These are phyloP conservation scores for Neurospora sp. DNA, from an alignment of 495 filamentous ascomycete genomes.

Conservation along the genomic window DNA sequence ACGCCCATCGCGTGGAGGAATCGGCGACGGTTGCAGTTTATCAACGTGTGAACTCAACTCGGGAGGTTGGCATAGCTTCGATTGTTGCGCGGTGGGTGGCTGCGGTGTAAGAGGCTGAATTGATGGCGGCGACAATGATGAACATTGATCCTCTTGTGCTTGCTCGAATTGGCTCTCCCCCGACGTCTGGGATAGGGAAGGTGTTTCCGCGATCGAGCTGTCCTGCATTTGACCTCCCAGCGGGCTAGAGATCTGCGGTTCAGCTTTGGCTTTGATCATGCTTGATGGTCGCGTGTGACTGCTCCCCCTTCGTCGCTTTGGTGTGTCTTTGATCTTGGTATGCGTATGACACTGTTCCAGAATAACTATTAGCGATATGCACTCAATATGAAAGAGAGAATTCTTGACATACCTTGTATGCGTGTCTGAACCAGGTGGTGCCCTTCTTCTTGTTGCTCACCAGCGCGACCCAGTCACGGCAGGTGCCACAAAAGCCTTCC, in stretches of 20 bases:
- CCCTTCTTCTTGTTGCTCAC: constrained; percentile 81
- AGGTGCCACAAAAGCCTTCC: constrained; percentile 70
- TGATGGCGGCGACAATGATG: background rate
- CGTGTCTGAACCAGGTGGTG: constrained; percentile 75
- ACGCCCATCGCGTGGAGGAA: background rate
- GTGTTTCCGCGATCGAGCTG: background rate
- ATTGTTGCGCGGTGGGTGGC: background rate
- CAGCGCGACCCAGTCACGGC: constrained; percentile 67
- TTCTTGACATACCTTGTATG: constrained; percentile 56
- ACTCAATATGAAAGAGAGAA: background rate
- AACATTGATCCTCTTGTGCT: background rate
- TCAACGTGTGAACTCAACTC: background rate
- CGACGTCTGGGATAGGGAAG: background rate
- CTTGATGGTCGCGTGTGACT: constrained; percentile 35
- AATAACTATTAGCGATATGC: background rate
- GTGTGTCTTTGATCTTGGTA: constrained; percentile 61
- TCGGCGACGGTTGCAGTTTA: background rate
- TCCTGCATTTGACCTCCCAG: background rate
- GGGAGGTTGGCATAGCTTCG: background rate
- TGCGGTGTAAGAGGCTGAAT: background rate
- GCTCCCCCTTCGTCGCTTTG: constrained; percentile 59
- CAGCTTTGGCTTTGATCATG: constrained; percentile 28
- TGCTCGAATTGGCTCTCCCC: background rate
- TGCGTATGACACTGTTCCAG: constrained; percentile 59
- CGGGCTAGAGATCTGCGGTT: constrained; percentile 25